A percentile compares a stretch with the other conserved stretches of the same genome.
These are phyloP conservation scores for Hanseniaspora occidentalis DNA, from an alignment of 805 yeast genomes.

Conservation along the genomic window DNA sequence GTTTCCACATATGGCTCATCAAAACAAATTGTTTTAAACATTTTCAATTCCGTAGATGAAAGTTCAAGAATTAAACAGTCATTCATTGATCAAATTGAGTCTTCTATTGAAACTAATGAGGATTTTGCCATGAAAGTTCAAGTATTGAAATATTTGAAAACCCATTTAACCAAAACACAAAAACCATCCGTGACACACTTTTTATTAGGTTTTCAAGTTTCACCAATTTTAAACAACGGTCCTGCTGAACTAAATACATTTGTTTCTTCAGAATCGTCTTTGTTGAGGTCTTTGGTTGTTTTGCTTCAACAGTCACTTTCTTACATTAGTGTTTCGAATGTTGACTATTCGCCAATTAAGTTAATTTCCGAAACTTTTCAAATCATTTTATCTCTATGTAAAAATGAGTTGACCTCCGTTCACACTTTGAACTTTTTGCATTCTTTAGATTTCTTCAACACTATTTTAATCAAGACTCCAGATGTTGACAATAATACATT, in stretches of 20 bases:
- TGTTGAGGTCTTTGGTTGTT: constrained; percentile 41
- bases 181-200: constrained; percentile 56
- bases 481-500: constrained; percentile 39
- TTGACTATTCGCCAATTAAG: constrained; percentile 44
- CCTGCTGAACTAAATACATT: constrained; percentile 33
- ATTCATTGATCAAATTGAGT: constrained; percentile 54
- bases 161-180: constrained; percentile 30
- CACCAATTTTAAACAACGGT: constrained; percentile 39
- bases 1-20: constrained; percentile 34
- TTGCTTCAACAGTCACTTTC: constrained; percentile 37
- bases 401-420: constrained; percentile 40
- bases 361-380: constrained; percentile 49
- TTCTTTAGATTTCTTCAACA: constrained; percentile 37
- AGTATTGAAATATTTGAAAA: constrained; percentile 44
- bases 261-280: constrained; percentile 39
- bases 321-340: constrained; percentile 26
- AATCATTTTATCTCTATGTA: constrained; percentile 48
- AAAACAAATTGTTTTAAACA: constrained; percentile 52
- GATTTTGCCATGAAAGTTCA: constrained; percentile 40
- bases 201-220: constrained; percentile 58
- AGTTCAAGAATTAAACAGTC: constrained; percentile 60
- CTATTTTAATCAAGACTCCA: constrained; percentile 39
- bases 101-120: constrained; percentile 28
- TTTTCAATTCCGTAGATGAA: constrained; percentile 68
- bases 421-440: constrained; percentile 42